Conservation (phyloP, 805 yeast genomes). For the Candida schatavii region DNA sequence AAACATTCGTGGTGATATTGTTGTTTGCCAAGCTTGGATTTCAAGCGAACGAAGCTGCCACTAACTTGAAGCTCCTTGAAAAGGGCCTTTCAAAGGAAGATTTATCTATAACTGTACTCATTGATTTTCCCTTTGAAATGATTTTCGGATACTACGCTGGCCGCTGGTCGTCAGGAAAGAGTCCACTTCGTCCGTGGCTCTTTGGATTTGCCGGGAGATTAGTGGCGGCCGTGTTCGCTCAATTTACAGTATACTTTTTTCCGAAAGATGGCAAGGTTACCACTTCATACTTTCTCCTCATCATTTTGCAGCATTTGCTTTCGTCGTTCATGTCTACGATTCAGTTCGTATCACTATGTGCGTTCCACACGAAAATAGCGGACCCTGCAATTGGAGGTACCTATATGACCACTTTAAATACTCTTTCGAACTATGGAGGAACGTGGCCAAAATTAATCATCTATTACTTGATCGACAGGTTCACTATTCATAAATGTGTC, state of each 20-base stretch:
- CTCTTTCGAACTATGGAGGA: slow-evolving; percentile 91
- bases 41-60: slow-evolving; percentile 94
- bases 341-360: slow-evolving; percentile 90
- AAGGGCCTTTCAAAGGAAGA: slow-evolving; percentile 93
- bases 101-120: slow-evolving; percentile 83
- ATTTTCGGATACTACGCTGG: slow-evolving; percentile 95
- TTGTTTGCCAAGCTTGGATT: slow-evolving; percentile 85
- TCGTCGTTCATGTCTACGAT: slow-evolving; percentile 93
- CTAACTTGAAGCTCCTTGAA: slow-evolving; percentile 85
- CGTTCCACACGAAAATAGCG: slow-evolving; percentile 93
- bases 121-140: slow-evolving; percentile 95
- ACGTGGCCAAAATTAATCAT: slow-evolving; percentile 94
- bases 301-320: slow-evolving; percentile 77
- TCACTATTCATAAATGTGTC: slow-evolving; percentile 66
- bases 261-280: slow-evolving; percentile 56
- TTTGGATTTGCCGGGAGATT: slow-evolving; percentile 82
- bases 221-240: slow-evolving; percentile 72
- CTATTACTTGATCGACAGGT: slow-evolving; percentile 72
- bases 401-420: slow-evolving; percentile 93
- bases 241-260: slow-evolving; percentile 64
- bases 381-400: slow-evolving; percentile 97
- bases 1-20: slow-evolving; percentile 69
- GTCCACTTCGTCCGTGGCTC: slow-evolving; percentile 86
- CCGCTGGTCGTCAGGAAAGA: slow-evolving; percentile 80
- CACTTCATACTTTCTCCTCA: slow-evolving; percentile 57